Conservation (phyloP, 1,284 basidiomycete species). For the Cutaneotrichosporon cutaneum region DNA sequence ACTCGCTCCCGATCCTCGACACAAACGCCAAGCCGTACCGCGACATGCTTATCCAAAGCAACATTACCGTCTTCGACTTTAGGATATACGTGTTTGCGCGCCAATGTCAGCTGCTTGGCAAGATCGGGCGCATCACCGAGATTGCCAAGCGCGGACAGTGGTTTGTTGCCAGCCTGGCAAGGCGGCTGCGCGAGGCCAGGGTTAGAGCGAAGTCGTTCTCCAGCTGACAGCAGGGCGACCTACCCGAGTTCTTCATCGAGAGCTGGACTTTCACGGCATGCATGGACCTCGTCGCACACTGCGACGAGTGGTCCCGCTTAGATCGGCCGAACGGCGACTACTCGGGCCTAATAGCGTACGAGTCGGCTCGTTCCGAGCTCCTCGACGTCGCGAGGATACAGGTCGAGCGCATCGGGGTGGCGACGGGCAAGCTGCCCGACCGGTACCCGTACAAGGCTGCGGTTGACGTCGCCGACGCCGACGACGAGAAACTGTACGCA, state of each 20-base stretch:
- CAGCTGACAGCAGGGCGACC: constrained; percentile 56
- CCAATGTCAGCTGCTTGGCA: constrained; percentile 75
- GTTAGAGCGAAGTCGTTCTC: constrained; percentile 44
- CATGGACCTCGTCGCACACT: constrained; percentile 79
- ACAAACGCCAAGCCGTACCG: constrained; percentile 79
- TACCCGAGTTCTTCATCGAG: constrained; percentile 81
- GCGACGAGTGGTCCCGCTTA: constrained; percentile 67
- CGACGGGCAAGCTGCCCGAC: constrained; percentile 40
- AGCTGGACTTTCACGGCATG: constrained; percentile 93
- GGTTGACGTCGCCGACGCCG: constrained; percentile 10
- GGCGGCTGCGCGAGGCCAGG: constrained; percentile 65
- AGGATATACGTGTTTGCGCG: constrained; percentile 85
- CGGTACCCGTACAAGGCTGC: constrained; percentile 41
- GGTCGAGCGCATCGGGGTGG: constrained; percentile 48
- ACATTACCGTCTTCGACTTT: constrained; percentile 92
- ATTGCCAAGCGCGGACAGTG: constrained; percentile 65
- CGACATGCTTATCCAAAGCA: constrained; percentile 82
- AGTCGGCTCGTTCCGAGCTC: constrained; percentile 47
- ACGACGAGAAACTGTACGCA: constrained; percentile 2
- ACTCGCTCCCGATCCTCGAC: constrained; percentile 77
- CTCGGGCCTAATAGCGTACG: constrained; percentile 59
- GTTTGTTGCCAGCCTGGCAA: constrained; percentile 46
- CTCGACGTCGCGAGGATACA: constrained; percentile 50
- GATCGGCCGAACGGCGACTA: constrained; percentile 55
- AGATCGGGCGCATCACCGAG: constrained; percentile 75